Base-by-base conservation (phyloP, 257 asterid genomes). In the Solanum clarkiae region DNA sequence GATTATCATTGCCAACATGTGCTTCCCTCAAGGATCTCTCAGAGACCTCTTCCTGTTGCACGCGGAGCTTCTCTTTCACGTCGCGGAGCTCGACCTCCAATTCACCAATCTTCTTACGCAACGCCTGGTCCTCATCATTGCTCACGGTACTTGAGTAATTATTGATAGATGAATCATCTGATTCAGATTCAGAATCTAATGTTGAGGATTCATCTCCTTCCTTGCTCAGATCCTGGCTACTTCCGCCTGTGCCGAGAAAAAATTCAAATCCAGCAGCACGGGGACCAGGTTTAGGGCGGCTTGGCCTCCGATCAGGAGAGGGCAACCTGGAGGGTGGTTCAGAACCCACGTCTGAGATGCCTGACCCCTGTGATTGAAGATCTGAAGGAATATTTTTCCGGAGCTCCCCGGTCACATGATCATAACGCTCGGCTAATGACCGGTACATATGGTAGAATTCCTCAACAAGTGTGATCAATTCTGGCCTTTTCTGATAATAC, bases 291-390 rank as follows among this genome's bases (percentile, higher is more conserved):
- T 86, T 94, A 7, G 89, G 88, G n/a, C 90, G 94, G 82, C 60
- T 80, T 0, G 89, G 89, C 85, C 85, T 86, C 20, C 56, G 90
- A 13, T 91, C 94, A 2, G 96, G 93, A 66, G 95, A 91, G 7
- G 92, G 92, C 83, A 44, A 8, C 24, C 89, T 24, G 60, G 90
- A 88, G 69, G 94, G 92, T 4, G 92, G 92, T 84, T 97, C 99
- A 10, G 98, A 93, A 59, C 97, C 92, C 7, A 72, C 87, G 26
- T 95, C 98, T 4, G 98, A 95, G 32, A 92, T 71, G 66, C 98
- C 96, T 0, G 99, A 97, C 79, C 97, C 94, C 82, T 95, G 97
- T 69, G 99, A 97, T 85, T 91, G 98, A 85, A 97, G 93, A 90
- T 97, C 99, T 0, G 95, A 90, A 63, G 98, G 98, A 20, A 94